Percentiles rank a stretch among this genome's conserved stretches.
These are phyloP conservation scores for Botrytis sinoallii DNA, from an alignment of 2,329 filamentous ascomycete genomes.

Conservation along the genomic window DNA sequence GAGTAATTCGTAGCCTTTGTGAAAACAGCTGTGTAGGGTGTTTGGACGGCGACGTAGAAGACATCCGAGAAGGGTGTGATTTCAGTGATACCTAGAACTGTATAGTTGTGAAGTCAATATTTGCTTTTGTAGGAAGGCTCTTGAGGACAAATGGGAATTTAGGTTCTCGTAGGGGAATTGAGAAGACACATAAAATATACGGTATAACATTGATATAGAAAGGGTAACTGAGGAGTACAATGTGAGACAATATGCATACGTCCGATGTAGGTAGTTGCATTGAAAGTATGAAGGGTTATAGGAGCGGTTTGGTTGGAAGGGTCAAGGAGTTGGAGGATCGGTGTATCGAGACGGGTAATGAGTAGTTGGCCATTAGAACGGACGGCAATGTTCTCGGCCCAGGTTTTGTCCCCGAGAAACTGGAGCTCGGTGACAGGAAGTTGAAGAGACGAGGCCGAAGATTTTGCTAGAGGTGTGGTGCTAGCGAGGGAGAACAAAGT, in stretches of 20 bases:
- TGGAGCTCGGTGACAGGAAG: conserved; percentile 22
- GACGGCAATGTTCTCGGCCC: conserved; percentile 40
- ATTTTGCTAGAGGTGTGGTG: neutral
- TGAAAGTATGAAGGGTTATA: conserved; percentile 33
- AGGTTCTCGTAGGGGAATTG: neutral
- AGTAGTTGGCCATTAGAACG: conserved; percentile 40
- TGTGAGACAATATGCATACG: neutral
- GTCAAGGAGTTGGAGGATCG: conserved; percentile 39
- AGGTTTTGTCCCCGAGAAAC: conserved; percentile 15
- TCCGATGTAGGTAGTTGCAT: conserved; percentile 28
- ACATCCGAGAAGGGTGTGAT: conserved; percentile 26
- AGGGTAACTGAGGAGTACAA: neutral
- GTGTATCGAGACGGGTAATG: conserved; percentile 34
- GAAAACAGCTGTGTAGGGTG: conserved; percentile 34
- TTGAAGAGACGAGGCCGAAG: conserved; percentile 11
- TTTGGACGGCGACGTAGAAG: conserved; percentile 31
- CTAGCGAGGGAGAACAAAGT: neutral
- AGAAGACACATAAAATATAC: neutral
- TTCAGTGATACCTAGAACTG: conserved; percentile 33
- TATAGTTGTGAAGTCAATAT: neutral
- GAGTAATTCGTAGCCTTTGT: conserved; percentile 25
- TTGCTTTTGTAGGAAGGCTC: neutral
- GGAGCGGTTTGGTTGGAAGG: conserved; percentile 26
- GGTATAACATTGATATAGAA: neutral
- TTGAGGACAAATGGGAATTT: neutral